Evolutionary conservation across 352 stramenopile species (phyloP).

Genomic region (Globisporangium abappressorium): DNA sequence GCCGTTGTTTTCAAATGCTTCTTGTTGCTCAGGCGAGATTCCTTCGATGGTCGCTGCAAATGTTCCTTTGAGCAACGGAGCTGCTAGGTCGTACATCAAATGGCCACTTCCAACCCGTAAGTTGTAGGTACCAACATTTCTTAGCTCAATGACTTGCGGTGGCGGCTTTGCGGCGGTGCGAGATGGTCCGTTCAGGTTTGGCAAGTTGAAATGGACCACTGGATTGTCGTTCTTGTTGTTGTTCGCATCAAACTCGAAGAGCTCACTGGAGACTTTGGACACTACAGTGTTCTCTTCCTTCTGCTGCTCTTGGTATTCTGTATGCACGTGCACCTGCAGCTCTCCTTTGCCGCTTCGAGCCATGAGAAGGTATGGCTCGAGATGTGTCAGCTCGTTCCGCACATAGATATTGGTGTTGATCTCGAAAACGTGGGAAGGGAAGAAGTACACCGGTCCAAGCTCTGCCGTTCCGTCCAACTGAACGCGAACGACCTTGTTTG

Average conservation of each 20-base stretch:
- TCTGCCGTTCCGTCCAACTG: conserved; percentile 18
- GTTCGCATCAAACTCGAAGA: neutral
- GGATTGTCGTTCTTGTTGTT: conserved; percentile 1
- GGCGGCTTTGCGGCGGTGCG: neutral
- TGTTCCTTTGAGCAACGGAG: neutral
- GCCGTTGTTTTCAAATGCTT: neutral
- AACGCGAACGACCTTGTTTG: conserved; percentile 25
- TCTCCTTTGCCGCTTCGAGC: conserved; percentile 42
- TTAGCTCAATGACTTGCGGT: conserved; percentile 4
- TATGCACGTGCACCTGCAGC: conserved; percentile 19
- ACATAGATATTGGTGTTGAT: conserved; percentile 40
- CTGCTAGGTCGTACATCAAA: neutral
- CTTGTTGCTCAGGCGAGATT: neutral
- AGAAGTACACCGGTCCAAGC: conserved; percentile 65
- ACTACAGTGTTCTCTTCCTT: neutral
- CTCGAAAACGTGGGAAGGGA: conserved; percentile 36
- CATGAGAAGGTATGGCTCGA: conserved; percentile 40
- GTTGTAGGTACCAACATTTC: conserved; percentile 11
- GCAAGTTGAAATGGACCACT: conserved; percentile 5
- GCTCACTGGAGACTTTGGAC: neutral
- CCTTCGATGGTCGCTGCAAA: conserved; percentile 7
- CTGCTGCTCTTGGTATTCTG: neutral
- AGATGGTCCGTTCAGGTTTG: neutral
- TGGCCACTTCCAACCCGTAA: neutral
- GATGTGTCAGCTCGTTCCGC: conserved; percentile 64